Conservation (phyloP, 352 stramenopile genomes). For the Albugo laibachii region DNA sequence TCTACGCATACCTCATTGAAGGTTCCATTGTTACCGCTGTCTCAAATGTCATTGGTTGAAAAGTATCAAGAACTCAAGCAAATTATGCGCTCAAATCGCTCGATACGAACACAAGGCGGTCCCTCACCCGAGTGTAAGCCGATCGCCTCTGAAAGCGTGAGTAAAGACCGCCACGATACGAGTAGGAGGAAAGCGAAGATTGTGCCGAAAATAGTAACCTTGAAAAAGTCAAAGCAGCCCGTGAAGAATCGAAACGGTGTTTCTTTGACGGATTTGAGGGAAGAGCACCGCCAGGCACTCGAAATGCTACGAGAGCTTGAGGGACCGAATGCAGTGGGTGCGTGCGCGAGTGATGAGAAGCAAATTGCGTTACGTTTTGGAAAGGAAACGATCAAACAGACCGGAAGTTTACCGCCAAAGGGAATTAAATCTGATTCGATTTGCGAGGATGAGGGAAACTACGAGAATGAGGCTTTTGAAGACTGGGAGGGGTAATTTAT, state of each 20-base stretch:
- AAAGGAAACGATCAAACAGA: neutral
- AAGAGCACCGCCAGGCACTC: constrained; percentile 50
- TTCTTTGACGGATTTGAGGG: constrained; percentile 48
- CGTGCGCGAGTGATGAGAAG: neutral
- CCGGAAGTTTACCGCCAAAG: neutral
- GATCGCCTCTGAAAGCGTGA: neutral
- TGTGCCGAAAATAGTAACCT: neutral
- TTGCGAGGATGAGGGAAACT: too few species aligned
- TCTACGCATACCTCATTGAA: too few species aligned
- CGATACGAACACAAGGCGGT: neutral
- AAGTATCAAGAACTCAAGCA: constrained; percentile 50
- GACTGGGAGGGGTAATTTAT: too few species aligned
- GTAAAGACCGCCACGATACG: neutral
- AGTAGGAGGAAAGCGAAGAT: neutral
- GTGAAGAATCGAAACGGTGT: constrained; percentile 20
- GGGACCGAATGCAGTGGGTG: constrained; percentile 18
- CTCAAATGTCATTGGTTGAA: constrained; percentile 18
- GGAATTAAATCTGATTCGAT: too few species aligned
- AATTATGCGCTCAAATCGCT: constrained; percentile 30
- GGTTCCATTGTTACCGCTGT: too few species aligned
- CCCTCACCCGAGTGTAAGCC: neutral
- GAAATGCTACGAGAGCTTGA: constrained; percentile 54
- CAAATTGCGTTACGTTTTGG: neutral
- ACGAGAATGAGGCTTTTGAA: too few species aligned
- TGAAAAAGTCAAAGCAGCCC: constrained; percentile 14